Conservation (phyloP, 2,329 filamentous ascomycete species). For the Elsinoe perseae region DNA sequence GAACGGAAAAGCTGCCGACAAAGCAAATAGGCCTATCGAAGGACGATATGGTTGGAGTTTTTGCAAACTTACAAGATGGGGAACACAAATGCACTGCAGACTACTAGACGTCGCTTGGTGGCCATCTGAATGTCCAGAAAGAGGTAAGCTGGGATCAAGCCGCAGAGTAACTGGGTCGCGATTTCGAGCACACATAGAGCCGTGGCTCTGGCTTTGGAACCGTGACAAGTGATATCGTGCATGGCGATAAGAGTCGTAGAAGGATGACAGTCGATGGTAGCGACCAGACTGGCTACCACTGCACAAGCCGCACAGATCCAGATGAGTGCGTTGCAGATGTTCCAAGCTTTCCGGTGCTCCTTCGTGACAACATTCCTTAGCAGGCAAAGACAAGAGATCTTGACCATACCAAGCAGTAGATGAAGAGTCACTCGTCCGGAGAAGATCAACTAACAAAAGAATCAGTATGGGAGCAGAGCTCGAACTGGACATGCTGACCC, state of each 20-base stretch:
- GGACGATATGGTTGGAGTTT: neutral
- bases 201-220: neutral
- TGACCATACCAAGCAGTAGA: slow-evolving; percentile 3
- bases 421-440: slow-evolving; percentile 1
- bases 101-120: neutral
- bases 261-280: slow-evolving; percentile 3
- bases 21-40: neutral
- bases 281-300: neutral
- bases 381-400: slow-evolving; percentile 2
- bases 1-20: neutral
- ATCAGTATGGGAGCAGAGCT: too few relatives aligned
- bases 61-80: slow-evolving; percentile 8
- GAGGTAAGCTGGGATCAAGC: neutral
- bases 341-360: slow-evolving; percentile 9
- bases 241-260: neutral
- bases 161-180: slow-evolving; percentile 1
- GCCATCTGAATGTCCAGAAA: slow-evolving; percentile 6
- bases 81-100: slow-evolving; percentile 8
- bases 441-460: neutral
- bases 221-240: neutral
- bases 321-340: slow-evolving; percentile 11
- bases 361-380: slow-evolving; percentile 6
- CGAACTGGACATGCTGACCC: neutral
- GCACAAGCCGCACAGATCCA: neutral
- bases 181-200: neutral